phyloP scores from a whole-genome alignment of 2,329 filamentous ascomycete genomes.

The Biscogniauxia marginata region DNA sequence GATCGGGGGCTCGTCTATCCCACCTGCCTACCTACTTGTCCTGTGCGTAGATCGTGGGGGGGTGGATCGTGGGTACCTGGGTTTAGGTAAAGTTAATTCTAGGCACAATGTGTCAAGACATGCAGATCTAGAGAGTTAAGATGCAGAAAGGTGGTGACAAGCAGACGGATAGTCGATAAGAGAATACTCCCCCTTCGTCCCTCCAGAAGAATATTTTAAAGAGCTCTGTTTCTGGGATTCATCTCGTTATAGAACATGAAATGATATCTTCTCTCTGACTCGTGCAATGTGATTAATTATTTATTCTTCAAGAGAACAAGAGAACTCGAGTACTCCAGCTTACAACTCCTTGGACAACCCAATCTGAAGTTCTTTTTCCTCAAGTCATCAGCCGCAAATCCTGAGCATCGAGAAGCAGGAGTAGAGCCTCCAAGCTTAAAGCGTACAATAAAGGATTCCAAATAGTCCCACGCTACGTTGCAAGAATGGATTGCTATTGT shows the following conservation, averaged over 20 bases:
- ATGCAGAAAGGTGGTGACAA: neutral
- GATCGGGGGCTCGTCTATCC: neutral
- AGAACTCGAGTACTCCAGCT: neutral
- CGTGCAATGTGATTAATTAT: neutral
- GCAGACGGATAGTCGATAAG: neutral
- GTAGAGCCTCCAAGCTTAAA: neutral
- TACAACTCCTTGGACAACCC: too few relatives aligned
- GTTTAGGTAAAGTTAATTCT: neutral
- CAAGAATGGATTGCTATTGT: constrained; percentile 29
- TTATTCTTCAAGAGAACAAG: neutral
- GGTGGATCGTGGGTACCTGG: neutral
- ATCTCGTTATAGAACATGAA: neutral
- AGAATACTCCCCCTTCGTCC: neutral
- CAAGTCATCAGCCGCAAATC: neutral
- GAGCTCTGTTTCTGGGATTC: neutral
- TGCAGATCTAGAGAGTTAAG: neutral
- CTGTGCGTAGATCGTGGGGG: neutral
- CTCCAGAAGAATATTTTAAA: neutral
- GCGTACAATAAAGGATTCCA: neutral
- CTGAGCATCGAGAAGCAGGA: neutral
- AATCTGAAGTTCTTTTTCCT: neutral
- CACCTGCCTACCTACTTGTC: neutral
- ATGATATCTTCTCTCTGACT: neutral
- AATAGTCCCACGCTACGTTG: neutral
- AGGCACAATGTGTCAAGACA: neutral